These are phyloP conservation scores for Skeletonema tropicum DNA, from an alignment of 108 stramenopile genomes.

Conservation along the genomic window DNA sequence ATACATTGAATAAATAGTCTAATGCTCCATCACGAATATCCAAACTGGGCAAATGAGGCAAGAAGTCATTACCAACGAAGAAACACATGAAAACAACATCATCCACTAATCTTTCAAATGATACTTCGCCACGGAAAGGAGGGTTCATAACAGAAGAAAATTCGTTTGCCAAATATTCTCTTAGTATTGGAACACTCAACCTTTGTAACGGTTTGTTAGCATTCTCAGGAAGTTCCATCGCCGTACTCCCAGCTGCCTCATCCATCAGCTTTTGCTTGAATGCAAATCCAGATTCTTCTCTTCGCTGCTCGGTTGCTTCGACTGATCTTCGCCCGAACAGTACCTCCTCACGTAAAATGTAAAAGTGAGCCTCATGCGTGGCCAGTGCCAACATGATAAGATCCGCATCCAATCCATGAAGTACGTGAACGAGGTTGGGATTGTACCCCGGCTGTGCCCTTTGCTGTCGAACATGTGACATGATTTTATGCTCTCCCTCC, in stretches of 20 bases:
- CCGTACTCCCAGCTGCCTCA: slow-evolving; percentile 72
- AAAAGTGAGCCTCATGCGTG: slow-evolving; percentile 98
- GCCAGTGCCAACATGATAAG: slow-evolving; percentile 99
- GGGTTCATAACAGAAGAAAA: slow-evolving; percentile 70
- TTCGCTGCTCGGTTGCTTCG: slow-evolving; percentile 67
- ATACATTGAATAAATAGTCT: slow-evolving; percentile 90
- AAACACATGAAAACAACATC: slow-evolving; percentile 99
- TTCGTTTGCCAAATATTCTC: slow-evolving; percentile 93
- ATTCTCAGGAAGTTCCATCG: slow-evolving; percentile 83
- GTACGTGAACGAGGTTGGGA: slow-evolving; percentile 94
- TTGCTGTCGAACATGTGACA: slow-evolving; percentile 92
- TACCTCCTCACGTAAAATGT: slow-evolving; percentile 95
- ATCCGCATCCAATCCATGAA: slow-evolving; percentile 99
- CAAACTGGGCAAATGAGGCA: slow-evolving; percentile 95
- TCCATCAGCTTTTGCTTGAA: slow-evolving; percentile 75
- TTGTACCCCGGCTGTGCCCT: slow-evolving; percentile 94
- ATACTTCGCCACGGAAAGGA: slow-evolving; percentile 65
- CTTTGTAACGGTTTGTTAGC: slow-evolving; percentile 77
- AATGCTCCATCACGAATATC: slow-evolving; percentile 95
- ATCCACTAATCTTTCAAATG: slow-evolving; percentile 94
- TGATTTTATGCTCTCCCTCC: slow-evolving; percentile 99
- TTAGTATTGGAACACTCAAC: slow-evolving; percentile 87
- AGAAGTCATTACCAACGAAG: slow-evolving; percentile 95
- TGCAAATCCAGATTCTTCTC: slow-evolving; percentile 72
- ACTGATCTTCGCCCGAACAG: slow-evolving; percentile 79